Conservation (phyloP, 2,329 filamentous ascomycete genomes). For the Aspergillus floridensis region DNA sequence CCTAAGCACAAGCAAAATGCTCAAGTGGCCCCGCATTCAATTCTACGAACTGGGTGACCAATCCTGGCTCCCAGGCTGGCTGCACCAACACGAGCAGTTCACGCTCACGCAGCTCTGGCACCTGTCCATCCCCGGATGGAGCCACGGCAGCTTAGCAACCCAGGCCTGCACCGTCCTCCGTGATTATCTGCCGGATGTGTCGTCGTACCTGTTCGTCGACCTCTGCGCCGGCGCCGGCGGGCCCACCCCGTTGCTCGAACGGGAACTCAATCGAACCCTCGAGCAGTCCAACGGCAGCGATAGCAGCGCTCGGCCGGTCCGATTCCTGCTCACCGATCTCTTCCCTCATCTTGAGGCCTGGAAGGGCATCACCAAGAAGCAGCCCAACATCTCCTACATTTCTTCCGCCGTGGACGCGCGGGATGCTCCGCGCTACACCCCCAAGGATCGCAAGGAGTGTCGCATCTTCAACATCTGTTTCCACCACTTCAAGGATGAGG, state of each 20-base stretch:
- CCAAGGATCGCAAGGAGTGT: slow-evolving; percentile 58
- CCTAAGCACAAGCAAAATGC: not conserved
- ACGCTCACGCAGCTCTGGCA: slow-evolving; percentile 26
- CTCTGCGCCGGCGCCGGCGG: slow-evolving; percentile 75
- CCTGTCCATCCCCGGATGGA: slow-evolving; percentile 17
- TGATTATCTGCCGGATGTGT: slow-evolving; percentile 45
- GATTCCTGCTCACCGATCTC: slow-evolving; percentile 65
- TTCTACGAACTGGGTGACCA: slow-evolving; percentile 62
- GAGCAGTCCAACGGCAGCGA: not conserved
- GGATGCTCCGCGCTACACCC: slow-evolving; percentile 22
- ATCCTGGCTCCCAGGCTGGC: slow-evolving; percentile 62
- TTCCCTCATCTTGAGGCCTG: slow-evolving; percentile 63
- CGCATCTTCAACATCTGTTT: slow-evolving; percentile 72
- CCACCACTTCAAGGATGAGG: slow-evolving; percentile 69
- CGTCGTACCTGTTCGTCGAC: slow-evolving; percentile 65
- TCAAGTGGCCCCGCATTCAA: slow-evolving; percentile 10
- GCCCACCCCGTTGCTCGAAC: slow-evolving; percentile 64
- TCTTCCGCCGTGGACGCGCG: slow-evolving; percentile 63
- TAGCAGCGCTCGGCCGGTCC: slow-evolving; percentile 35
- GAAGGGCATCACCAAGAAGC: slow-evolving; percentile 52
- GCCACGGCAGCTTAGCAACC: slow-evolving; percentile 15
- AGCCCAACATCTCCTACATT: slow-evolving; percentile 60
- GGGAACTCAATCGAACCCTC: slow-evolving; percentile 52
- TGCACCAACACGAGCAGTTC: slow-evolving; percentile 52
- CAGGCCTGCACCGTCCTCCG: slow-evolving; percentile 16